A percentile compares a stretch with the other conserved stretches of the same genome.
Conservation (phyloP, 805 yeast genomes). For the Candida maesae region DNA sequence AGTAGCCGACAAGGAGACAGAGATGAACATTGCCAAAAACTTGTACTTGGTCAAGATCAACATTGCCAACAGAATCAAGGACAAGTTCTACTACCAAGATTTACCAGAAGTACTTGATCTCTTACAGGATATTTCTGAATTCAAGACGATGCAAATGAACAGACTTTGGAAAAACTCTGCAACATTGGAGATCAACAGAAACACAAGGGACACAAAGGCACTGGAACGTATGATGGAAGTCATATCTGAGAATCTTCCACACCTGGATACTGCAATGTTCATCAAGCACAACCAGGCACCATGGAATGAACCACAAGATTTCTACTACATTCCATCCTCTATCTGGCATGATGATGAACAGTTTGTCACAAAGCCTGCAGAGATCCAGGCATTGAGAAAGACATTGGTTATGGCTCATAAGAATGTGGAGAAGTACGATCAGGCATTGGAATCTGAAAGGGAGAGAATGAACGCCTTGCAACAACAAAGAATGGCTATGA, state of each 20-base stretch:
- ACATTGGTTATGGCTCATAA: conserved; percentile 41
- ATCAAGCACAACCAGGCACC: conserved; percentile 72
- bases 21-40: conserved; percentile 89
- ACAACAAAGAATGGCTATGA: conserved; percentile 34
- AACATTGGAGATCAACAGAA: conserved; percentile 53
- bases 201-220: conserved; percentile 39
- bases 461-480: conserved; percentile 30
- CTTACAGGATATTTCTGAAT: conserved; percentile 78
- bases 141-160: conserved; percentile 69
- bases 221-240: conserved; percentile 51
- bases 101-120: conserved; percentile 86
- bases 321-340: conserved; percentile 79
- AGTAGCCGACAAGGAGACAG: conserved; percentile 57
- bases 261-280: conserved; percentile 83
- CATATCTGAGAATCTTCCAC: conserved; percentile 66
- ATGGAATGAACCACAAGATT: conserved; percentile 89
- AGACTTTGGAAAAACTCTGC: conserved; percentile 59
- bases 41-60: conserved; percentile 74
- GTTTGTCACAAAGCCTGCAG: conserved; percentile 52
- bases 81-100: conserved; percentile 89
- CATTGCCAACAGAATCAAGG: conserved; percentile 86
- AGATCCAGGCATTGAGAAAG: conserved; percentile 43
- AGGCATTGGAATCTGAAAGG: conserved; percentile 28
- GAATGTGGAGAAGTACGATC: conserved; percentile 27
- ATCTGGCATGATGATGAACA: conserved; percentile 97